Conservation (phyloP, 331 rosid species). For the Stylosanthes scabra region DNA sequence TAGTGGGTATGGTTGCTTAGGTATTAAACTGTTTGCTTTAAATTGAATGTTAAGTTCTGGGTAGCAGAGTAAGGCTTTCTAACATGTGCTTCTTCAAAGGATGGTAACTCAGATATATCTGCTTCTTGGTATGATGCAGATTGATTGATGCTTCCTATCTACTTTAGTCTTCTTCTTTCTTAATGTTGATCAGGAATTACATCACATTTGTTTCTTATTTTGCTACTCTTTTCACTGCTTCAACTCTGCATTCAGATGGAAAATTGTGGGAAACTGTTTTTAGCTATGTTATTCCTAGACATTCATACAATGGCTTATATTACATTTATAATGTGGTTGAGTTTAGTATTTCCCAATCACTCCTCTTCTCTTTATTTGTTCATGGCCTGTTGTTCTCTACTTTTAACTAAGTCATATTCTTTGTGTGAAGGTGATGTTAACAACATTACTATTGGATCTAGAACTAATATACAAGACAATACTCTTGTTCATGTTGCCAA, state of each 20-base stretch:
- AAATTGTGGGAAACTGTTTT: constrained; percentile 10
- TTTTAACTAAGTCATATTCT: constrained; percentile 25
- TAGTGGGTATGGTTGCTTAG: constrained; percentile 8
- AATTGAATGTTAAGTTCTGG: background rate
- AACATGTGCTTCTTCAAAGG: background rate
- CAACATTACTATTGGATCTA: constrained; percentile 73
- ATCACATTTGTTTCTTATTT: constrained; percentile 11
- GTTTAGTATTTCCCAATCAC: background rate
- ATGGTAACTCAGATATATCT: background rate
- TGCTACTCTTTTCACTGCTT: constrained; percentile 31
- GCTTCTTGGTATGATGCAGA: background rate
- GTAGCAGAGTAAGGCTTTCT: constrained; percentile 6
- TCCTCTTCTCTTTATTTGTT: background rate
- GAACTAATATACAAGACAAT: constrained; percentile 93
- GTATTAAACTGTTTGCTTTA: constrained; percentile 3
- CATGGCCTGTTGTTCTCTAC: constrained; percentile 10
- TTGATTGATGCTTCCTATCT: background rate
- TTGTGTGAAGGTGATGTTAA: constrained; percentile 55
- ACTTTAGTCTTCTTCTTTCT: constrained; percentile 12
- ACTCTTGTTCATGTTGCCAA: constrained; percentile 94
- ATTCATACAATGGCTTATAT: background rate
- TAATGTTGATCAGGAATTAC: constrained; percentile 9
- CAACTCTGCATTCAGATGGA: constrained; percentile 30
- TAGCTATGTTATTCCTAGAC: background rate
- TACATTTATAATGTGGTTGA: constrained; percentile 15